phyloP scores from a whole-genome alignment of 257 asterid species.

The Phtheirospermum japonicum region DNA sequence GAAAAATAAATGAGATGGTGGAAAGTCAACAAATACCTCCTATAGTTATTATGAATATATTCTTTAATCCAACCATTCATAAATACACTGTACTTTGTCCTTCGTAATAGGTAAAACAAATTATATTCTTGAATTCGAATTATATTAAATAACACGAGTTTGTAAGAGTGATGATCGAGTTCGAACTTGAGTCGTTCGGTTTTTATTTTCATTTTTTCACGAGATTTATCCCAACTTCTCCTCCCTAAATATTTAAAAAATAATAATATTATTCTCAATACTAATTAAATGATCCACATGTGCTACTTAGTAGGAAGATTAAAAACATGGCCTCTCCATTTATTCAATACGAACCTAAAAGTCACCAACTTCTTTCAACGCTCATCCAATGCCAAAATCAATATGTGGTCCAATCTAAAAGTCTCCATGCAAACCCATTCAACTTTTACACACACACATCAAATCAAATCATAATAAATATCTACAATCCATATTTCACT shows the following conservation, averaged over 20 bases:
- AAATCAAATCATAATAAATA: background rate
- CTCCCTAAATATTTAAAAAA: background rate
- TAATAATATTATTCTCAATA: background rate
- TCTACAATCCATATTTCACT: constrained; percentile 1
- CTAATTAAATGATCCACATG: constrained; percentile 14
- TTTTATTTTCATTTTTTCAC: no score
- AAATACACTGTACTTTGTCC: no score
- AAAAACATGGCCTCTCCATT: constrained; percentile 14
- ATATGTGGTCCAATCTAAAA: constrained; percentile 11
- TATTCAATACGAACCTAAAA: constrained; percentile 9
- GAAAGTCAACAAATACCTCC: background rate
- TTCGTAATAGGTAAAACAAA: no score
- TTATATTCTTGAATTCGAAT: no score
- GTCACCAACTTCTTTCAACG: no score
- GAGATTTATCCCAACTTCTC: background rate
- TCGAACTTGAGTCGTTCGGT: no score
- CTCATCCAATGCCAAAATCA: no score
- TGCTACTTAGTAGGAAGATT: constrained; percentile 19
- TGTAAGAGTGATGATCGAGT: no score
- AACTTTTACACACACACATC: constrained; percentile 16
- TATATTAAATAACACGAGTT: no score
- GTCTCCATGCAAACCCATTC: constrained; percentile 24
- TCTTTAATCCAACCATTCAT: background rate
- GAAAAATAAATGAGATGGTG: background rate
- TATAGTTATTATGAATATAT: background rate